phyloP scores from a whole-genome alignment of 768 basidiomycete genomes.

The Termitomyces heimii region DNA sequence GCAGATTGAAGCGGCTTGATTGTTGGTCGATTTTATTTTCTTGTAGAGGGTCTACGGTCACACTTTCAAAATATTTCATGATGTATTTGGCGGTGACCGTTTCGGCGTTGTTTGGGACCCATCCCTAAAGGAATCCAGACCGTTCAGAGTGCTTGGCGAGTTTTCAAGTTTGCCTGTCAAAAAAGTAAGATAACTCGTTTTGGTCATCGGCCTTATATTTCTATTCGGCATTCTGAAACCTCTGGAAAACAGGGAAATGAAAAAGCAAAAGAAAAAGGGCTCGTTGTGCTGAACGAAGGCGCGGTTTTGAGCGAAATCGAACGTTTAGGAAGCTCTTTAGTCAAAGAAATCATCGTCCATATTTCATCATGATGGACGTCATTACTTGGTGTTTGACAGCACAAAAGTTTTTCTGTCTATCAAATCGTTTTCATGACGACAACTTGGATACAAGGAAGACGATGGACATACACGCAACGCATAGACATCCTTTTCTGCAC shows the following conservation, averaged over 20 bases:
- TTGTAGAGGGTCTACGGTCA: constrained; percentile 66
- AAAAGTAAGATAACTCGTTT: constrained; percentile 23
- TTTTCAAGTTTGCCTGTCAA: constrained; percentile 64
- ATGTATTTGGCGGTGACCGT: constrained; percentile 69
- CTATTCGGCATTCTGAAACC: neutral
- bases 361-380: neutral
- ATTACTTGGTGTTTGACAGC: neutral
- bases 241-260: constrained; percentile 24
- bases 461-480: neutral
- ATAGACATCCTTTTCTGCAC: neutral
- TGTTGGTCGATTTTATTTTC: neutral
- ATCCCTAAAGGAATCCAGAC: constrained; percentile 47
- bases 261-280: constrained; percentile 48
- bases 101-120: constrained; percentile 91
- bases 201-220: neutral
- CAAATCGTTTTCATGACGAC: neutral
- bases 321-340: constrained; percentile 64
- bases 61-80: constrained; percentile 80
- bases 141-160: constrained; percentile 78
- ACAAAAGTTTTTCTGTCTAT: neutral
- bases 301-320: constrained; percentile 72
- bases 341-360: constrained; percentile 41
- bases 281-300: constrained; percentile 61
- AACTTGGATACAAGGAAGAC: too few relatives aligned
- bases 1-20: neutral